Percentiles rank a stretch among this genome's conserved stretches.
These are phyloP conservation scores for Phyllosticta citriasiana DNA, from an alignment of 2,329 filamentous ascomycete species.

Conservation along the genomic window DNA sequence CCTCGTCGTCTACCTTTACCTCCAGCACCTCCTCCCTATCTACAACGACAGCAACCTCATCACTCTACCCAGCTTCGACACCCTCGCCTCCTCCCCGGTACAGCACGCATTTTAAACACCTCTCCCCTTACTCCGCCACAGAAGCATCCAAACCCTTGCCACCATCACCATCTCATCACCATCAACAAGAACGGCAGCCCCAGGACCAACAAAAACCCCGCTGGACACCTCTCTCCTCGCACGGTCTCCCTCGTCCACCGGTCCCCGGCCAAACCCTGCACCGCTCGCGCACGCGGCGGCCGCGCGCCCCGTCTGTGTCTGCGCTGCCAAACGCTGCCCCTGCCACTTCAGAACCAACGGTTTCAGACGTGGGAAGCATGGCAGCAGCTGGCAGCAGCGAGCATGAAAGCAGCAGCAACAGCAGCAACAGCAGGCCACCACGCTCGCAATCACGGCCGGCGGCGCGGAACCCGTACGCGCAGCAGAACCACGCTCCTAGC, in stretches of 20 bases:
- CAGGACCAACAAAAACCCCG: background rate
- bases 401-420: background rate
- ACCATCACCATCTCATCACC: background rate
- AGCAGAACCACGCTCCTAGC: too few species aligned
- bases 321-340: too few species aligned
- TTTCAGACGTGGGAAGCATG: too few species aligned
- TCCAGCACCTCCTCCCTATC: background rate
- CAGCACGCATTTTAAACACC: background rate
- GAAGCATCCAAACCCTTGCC: background rate
- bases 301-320: background rate
- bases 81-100: background rate
- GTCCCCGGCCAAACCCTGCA: background rate
- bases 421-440: background rate
- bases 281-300: background rate
- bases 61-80: background rate
- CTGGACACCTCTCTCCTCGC: background rate
- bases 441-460: background rate
- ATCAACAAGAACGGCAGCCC: background rate
- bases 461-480: too few species aligned
- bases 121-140: background rate
- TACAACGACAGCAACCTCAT: background rate
- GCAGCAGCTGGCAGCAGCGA: background rate
- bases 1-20: background rate
- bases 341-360: too few species aligned
- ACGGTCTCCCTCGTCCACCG: background rate